Evolutionary conservation across 192 early-diverging fungal species (phyloP).

Genomic region (Oehlia diaphana): DNA sequence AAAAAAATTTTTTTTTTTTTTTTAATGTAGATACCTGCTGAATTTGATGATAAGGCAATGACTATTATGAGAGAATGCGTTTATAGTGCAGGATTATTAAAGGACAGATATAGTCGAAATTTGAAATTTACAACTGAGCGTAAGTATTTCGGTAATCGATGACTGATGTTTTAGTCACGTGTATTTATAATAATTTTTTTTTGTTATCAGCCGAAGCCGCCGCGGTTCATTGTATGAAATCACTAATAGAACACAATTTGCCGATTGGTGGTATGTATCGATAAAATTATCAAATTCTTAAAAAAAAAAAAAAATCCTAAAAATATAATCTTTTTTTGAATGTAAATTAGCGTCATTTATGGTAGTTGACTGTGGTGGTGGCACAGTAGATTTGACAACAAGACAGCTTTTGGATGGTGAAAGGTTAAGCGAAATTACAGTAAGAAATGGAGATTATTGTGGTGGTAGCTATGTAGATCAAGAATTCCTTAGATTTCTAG

Average conservation of each 20-base stretch:
- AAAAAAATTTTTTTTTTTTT: too few species aligned
- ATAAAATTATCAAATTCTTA: too few species aligned
- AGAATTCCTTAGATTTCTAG: slow-evolving; percentile 2
- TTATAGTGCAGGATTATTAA: neutral
- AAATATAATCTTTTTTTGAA: too few species aligned
- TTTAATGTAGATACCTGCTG: neutral
- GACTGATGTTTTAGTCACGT: neutral
- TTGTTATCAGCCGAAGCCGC: neutral
- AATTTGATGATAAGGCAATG: neutral
- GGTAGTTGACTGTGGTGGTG: slow-evolving; percentile 59
- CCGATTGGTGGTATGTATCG: neutral
- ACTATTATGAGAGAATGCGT: neutral
- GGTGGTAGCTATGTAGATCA: slow-evolving; percentile 7
- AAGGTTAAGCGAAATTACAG: neutral
- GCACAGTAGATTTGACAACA: slow-evolving; percentile 54
- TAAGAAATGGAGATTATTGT: neutral
- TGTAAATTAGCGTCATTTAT: slow-evolving; percentile 42
- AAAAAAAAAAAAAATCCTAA: slow-evolving; percentile 24
- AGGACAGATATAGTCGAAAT: neutral
- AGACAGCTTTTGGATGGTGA: neutral
- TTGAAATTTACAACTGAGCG: neutral
- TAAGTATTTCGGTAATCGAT: neutral
- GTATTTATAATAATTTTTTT: too few species aligned
- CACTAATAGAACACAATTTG: neutral
- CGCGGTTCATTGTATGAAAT: slow-evolving; percentile 6